phyloP scores from a whole-genome alignment of 805 yeast species.

The Candida vartiovaarae region DNA sequence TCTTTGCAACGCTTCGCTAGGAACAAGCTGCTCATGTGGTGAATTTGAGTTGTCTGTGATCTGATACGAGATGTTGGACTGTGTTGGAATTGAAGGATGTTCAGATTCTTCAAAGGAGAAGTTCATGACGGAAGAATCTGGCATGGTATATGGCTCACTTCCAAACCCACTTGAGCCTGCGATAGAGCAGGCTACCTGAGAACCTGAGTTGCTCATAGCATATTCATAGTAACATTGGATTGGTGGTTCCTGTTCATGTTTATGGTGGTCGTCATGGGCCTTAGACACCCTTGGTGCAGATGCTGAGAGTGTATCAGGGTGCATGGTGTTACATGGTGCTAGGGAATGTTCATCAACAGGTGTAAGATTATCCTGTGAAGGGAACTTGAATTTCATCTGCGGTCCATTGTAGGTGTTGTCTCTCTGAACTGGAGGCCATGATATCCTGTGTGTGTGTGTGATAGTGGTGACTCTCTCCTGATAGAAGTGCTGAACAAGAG shows the following conservation, averaged over 20 bases:
- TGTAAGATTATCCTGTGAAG: slow-evolving; percentile 23
- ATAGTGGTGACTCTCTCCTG: too few relatives aligned
- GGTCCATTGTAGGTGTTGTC: slow-evolving; percentile 32
- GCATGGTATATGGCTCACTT: too few relatives aligned
- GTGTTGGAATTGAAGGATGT: slow-evolving; percentile 12
- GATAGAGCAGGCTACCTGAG: background rate
- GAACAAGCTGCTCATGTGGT: background rate
- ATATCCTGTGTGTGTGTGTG: background rate
- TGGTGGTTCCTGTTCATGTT: slow-evolving; percentile 11
- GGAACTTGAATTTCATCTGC: slow-evolving; percentile 34
- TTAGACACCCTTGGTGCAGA: too few relatives aligned
- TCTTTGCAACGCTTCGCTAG: background rate
- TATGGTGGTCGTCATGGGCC: too few relatives aligned
- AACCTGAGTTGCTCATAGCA: background rate
- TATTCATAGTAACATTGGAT: slow-evolving; percentile 11
- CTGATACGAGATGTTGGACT: slow-evolving; percentile 22
- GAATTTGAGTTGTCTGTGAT: slow-evolving; percentile 12
- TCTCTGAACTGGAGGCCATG: slow-evolving; percentile 17
- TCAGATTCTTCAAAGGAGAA: slow-evolving; percentile 1
- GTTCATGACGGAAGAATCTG: too few relatives aligned
- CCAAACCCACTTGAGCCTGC: background rate
- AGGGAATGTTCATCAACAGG: background rate
- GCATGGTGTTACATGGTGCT: too few relatives aligned
- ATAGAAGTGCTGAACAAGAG: too few relatives aligned
- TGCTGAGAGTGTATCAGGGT: too few relatives aligned